These are phyloP conservation scores for Biscogniauxia mediterranea DNA, from an alignment of 2,329 filamentous ascomycete genomes.

Conservation along the genomic window DNA sequence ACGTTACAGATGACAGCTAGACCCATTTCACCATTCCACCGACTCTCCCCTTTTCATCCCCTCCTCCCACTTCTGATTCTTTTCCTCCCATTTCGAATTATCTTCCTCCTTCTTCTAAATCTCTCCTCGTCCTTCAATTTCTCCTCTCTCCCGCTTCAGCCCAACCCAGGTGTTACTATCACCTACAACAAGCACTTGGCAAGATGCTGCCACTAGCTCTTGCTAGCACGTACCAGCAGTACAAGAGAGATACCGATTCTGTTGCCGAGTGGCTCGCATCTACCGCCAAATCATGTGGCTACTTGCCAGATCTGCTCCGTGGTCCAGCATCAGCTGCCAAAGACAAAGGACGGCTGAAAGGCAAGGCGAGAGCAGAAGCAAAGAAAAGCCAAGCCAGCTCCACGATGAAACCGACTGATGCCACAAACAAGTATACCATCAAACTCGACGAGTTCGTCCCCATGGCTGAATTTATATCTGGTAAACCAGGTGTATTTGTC, in stretches of 20 bases:
- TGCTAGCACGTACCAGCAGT: conserved; percentile 35
- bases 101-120: neutral
- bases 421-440: conserved; percentile 32
- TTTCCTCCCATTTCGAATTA: too few species aligned
- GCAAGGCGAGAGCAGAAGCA: conserved; percentile 29
- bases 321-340: neutral
- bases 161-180: too few species aligned
- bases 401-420: neutral
- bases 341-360: conserved; percentile 23
- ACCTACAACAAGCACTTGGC: too few species aligned
- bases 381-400: conserved; percentile 8
- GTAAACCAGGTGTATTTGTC: conserved; percentile 27
- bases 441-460: conserved; percentile 38
- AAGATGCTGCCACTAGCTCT: conserved; percentile 20
- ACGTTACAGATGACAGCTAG: too few species aligned
- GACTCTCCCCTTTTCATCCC: too few species aligned
- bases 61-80: too few species aligned
- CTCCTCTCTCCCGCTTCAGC: neutral
- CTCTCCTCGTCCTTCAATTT: neutral
- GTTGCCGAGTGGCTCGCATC: conserved; percentile 42
- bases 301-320: conserved; percentile 19
- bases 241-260: conserved; percentile 41
- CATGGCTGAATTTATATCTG: conserved; percentile 38
- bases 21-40: too few species aligned
- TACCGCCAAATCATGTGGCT: conserved; percentile 38